A percentile compares a stretch with the other conserved stretches of the same genome.
phyloP scores from a whole-genome alignment of 108 stramenopile species.

The Schizochytrium sp. region DNA sequence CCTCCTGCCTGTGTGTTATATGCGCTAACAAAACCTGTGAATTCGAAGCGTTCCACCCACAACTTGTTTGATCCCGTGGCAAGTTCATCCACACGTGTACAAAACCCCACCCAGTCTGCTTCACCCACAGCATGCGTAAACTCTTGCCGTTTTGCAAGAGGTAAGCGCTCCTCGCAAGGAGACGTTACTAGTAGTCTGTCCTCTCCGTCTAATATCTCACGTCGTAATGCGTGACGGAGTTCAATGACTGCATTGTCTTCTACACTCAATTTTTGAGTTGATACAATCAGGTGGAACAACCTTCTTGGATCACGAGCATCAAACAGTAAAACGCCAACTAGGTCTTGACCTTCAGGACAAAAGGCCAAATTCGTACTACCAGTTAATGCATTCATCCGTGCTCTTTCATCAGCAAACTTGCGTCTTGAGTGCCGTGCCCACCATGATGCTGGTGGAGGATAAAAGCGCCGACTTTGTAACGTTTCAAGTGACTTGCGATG shows the following conservation, averaged over 20 bases:
- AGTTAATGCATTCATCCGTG: background rate
- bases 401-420: background rate
- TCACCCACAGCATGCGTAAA: slow-evolving; percentile 38
- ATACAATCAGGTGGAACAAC: background rate
- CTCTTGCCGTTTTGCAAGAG: background rate
- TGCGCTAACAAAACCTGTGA: background rate
- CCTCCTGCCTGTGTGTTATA: background rate
- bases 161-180: background rate
- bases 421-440: slow-evolving; percentile 46
- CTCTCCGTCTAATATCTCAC: background rate
- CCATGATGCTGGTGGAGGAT: slow-evolving; percentile 21
- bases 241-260: slow-evolving; percentile 10
- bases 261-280: background rate
- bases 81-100: slow-evolving; percentile 31
- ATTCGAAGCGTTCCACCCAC: background rate
- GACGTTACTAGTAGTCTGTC: slow-evolving; percentile 7
- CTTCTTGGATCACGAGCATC: background rate
- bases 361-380: background rate
- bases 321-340: slow-evolving; percentile 35
- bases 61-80: background rate
- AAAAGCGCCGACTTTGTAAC: background rate
- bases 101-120: slow-evolving; percentile 49
- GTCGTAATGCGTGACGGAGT: background rate
- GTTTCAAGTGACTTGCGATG: background rate
- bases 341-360: slow-evolving; percentile 8